Conservation (phyloP, 2,329 filamentous ascomycete genomes). For the Fusarium sp. region DNA sequence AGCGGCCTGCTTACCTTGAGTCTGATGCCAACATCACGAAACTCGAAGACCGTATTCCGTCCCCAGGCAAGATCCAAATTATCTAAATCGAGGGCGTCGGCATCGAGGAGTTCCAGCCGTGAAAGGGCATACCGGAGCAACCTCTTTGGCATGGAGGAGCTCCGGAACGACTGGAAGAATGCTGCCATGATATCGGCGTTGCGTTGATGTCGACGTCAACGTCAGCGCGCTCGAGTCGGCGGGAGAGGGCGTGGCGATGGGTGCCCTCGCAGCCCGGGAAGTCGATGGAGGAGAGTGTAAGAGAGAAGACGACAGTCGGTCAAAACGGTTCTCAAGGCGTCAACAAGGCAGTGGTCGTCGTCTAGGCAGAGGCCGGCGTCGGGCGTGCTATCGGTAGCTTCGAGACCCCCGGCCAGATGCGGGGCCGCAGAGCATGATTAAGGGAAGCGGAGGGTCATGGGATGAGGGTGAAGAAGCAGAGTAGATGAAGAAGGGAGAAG, state of each 20-base stretch:
- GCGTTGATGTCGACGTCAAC: neutral
- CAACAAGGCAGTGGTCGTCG: constrained; percentile 28
- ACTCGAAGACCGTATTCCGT: constrained; percentile 83
- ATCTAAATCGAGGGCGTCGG: constrained; percentile 86
- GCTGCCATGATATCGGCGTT: constrained; percentile 70
- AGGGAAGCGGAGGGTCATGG: constrained; percentile 38
- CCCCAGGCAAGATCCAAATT: constrained; percentile 88
- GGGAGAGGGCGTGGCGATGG: constrained; percentile 25
- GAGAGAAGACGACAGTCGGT: constrained; percentile 13
- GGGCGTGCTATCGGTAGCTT: constrained; percentile 48
- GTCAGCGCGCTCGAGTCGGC: constrained; percentile 13
- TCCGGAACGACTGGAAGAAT: constrained; percentile 74
- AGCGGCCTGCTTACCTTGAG: constrained; percentile 68
- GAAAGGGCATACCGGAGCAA: constrained; percentile 88
- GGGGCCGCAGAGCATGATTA: constrained; percentile 51
- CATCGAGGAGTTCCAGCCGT: constrained; percentile 87
- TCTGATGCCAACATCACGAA: constrained; percentile 86
- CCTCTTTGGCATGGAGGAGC: constrained; percentile 86
- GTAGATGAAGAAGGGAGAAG: neutral
- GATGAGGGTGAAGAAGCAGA: neutral
- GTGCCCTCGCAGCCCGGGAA: constrained; percentile 29
- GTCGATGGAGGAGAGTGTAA: constrained; percentile 6
- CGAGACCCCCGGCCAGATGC: constrained; percentile 49
- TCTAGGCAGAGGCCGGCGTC: constrained; percentile 41
- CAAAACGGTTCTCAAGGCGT: constrained; percentile 12